Base-by-base conservation (phyloP, 768 basidiomycete genomes). In the Clathrus columnatus region DNA sequence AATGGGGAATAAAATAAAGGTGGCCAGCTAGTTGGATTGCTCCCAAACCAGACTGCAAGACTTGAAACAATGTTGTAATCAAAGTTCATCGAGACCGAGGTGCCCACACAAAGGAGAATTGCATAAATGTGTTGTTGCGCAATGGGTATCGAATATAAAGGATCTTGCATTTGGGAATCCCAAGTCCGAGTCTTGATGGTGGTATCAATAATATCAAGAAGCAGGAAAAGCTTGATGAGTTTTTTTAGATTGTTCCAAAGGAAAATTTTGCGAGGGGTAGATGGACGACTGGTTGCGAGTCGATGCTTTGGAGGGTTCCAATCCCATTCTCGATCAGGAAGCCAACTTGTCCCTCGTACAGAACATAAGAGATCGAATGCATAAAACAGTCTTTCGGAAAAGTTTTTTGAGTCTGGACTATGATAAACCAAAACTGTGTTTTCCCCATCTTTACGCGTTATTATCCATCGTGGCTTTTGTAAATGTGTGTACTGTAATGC, bases 321-420 rank as follows among this genome's bases (percentile, higher is more conserved):
- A 26, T 48, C 29, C 45, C 54, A 55, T 48, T 55, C 26, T 20
- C 23, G n/a, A 30, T 55, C 16, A 16, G 26, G 17, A 27, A 36
- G 21, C 54, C 54, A 55, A 42, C 54, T 55, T 26, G 46, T 23
- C 10, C 54, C 54, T 36, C 54, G 26, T 24, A 17, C 18, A n/a
- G 54, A 55, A 17, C 29, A 47, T 7, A 55, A 26, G n/a, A 55
- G 44, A 41, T 55, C 54, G 24, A 55, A 48, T 29, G 43, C 54
- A 20, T 48, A 55, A 47, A 55, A 47, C 11, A 44, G 36, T n/a
- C 54, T 43, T 48, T 47, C 46, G 2, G n/a, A 17, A 26, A 47
- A 32, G 18, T 43, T 21, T 8, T 32, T 10, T 2, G 41, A 44
- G 51, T 2, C 21, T 41, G 17, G 46, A 1, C n/a, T 29, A 30